These are phyloP conservation scores for Microbotryomycetes sp. DNA, from an alignment of 1,284 basidiomycete genomes.

Conservation along the genomic window DNA sequence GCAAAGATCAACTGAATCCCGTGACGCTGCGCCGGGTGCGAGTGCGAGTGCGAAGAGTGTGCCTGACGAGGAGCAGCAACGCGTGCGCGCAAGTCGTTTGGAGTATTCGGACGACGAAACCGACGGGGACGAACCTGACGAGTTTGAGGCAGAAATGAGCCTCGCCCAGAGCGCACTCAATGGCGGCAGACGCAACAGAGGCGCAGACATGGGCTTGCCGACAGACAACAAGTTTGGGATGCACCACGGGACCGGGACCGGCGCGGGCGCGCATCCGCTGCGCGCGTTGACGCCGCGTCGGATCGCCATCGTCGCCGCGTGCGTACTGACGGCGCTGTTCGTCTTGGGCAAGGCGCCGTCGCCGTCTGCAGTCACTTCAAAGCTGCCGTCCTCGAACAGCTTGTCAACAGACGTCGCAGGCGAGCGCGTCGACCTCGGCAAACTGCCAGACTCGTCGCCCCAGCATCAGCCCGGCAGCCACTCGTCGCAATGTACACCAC, in stretches of 20 bases:
- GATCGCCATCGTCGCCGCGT: slow-evolving; percentile 24
- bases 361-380: not conserved
- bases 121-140: slow-evolving; percentile 3
- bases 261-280: slow-evolving; percentile 8
- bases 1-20: too few relatives aligned
- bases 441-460: slow-evolving; percentile 19
- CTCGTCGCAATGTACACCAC: slow-evolving; percentile 22
- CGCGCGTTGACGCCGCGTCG: slow-evolving; percentile 26
- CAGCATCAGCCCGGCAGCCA: slow-evolving; percentile 15
- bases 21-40: too few relatives aligned
- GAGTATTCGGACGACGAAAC: not conserved
- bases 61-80: too few relatives aligned
- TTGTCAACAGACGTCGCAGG: not conserved
- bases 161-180: slow-evolving; percentile 4
- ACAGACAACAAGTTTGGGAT: not conserved
- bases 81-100: too few relatives aligned
- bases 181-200: not conserved
- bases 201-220: not conserved
- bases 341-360: slow-evolving; percentile 14
- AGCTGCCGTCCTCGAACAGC: not conserved
- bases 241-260: not conserved
- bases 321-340: slow-evolving; percentile 22
- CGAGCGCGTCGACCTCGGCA: slow-evolving; percentile 8
- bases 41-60: too few relatives aligned
- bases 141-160: slow-evolving; percentile 13